Evolutionary conservation across 495 filamentous ascomycete species (phyloP).

Genomic region (Margaritispora aquatica): DNA sequence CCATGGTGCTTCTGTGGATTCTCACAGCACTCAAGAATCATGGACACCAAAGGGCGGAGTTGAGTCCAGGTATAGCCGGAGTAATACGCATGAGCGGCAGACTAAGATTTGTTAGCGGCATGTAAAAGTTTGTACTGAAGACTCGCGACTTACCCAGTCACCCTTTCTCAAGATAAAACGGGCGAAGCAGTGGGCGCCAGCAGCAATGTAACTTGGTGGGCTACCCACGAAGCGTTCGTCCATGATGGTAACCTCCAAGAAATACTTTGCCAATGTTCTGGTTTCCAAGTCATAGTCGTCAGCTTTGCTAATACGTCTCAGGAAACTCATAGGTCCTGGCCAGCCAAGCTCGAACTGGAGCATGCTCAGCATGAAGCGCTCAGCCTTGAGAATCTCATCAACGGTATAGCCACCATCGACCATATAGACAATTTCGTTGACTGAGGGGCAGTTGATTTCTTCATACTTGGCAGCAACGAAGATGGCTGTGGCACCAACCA

Average conservation of each 20-base stretch:
- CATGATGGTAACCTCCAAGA: slow-evolving; percentile 94
- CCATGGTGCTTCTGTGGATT: slow-evolving; percentile 72
- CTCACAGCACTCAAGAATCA: slow-evolving; percentile 82
- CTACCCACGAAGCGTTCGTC: slow-evolving; percentile 93
- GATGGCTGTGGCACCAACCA: slow-evolving; percentile 93
- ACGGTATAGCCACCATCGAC: slow-evolving; percentile 83
- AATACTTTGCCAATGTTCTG: slow-evolving; percentile 94
- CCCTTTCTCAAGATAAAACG: slow-evolving; percentile 84
- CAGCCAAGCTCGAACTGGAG: slow-evolving; percentile 91
- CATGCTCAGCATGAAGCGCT: slow-evolving; percentile 96
- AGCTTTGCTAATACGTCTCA: slow-evolving; percentile 94
- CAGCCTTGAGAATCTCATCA: slow-evolving; percentile 94
- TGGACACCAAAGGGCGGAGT: slow-evolving; percentile 65
- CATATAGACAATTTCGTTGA: slow-evolving; percentile 97
- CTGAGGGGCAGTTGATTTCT: slow-evolving; percentile 93
- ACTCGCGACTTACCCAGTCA: slow-evolving; percentile 70
- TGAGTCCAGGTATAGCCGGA: slow-evolving; percentile 87
- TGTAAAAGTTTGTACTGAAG: slow-evolving; percentile 22
- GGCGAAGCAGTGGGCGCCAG: slow-evolving; percentile 91
- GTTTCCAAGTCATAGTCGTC: slow-evolving; percentile 97
- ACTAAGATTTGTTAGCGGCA: slow-evolving; percentile 42
- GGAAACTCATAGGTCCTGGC: slow-evolving; percentile 97
- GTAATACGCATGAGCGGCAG: slow-evolving; percentile 78
- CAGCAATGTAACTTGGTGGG: slow-evolving; percentile 83
- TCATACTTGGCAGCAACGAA: slow-evolving; percentile 98